Evolutionary conservation across 2,329 filamentous ascomycete species (phyloP), one percentile per base, ranked within the genome.

Genomic region (Monosporascus sp.): DNA sequence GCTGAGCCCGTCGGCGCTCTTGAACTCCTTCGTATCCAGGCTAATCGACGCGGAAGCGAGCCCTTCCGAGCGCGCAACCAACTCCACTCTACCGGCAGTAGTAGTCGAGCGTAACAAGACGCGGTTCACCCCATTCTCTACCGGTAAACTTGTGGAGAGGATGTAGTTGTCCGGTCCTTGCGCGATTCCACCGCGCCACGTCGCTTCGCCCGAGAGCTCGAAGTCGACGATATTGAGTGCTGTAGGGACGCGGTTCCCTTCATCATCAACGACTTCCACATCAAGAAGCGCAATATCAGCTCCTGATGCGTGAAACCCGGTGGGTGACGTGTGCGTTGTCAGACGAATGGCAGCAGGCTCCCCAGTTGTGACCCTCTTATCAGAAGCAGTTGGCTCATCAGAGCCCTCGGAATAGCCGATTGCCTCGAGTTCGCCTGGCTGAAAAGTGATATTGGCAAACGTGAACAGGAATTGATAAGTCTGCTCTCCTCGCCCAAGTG

Each of bases 261-360:
- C 40, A 3, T 20, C 27, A 20, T 49, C 35, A 3, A 49, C 31
- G n/a, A 49, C 35, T 49, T 49, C 48, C 9, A 40, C 48, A 5
- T 49, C 35, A 6, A 49, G 17, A 3, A 49, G 35, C 20, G 48
- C 48, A 8, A 49, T 31, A 31, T 31, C 27, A 31, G 27, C 27
- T 31, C 27, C 27, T 14, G 27, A 31, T 31, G 27, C 27, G 17
- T 38, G 27, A 4, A 49, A 38, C 2, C 48, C 48, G 2, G 27
- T 31, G 9, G 35, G 8, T 7, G 48, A 49, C 1, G 35, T 49
- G 19, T 49, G 14, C 7, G 40, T 7, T 4, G 40, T 51, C n/a
- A 51, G 40, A 43, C 40, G 49, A 46, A 51, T 47, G 7, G 24
- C 22, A 7, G 49, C 49, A 37, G 49, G 27, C 24, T 51, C 49